Evolutionary conservation across 257 asterid species (phyloP).

Genomic region (Ilex asprella): DNA sequence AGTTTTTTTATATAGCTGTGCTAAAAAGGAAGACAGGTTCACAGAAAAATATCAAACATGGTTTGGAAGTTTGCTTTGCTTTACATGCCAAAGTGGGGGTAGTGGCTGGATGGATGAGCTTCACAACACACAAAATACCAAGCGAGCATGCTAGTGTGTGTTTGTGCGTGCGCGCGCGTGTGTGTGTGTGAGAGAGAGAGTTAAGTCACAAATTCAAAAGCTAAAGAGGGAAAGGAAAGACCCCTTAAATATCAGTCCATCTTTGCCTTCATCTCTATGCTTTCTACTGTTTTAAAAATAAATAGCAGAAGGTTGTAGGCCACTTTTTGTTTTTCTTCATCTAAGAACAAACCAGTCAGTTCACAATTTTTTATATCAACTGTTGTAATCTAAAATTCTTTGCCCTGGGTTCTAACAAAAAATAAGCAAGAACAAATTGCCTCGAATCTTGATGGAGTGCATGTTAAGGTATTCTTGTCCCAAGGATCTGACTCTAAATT

Average conservation of each 20-base stretch:
- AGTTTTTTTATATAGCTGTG: no score
- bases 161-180: no score
- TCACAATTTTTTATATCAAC: not conserved
- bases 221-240: no score
- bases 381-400: constrained; percentile 4
- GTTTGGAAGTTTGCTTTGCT: not conserved
- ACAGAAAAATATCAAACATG: constrained; percentile 15
- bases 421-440: constrained; percentile 3
- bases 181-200: no score
- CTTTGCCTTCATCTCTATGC: no score
- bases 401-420: constrained; percentile 10
- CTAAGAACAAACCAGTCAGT: constrained; percentile 9
- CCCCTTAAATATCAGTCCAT: no score
- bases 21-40: constrained; percentile 9
- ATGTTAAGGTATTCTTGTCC: constrained; percentile 18
- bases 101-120: constrained; percentile 10
- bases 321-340: constrained; percentile 1
- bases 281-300: not conserved
- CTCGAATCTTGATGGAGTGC: constrained; percentile 8
- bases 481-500: constrained; percentile 15
- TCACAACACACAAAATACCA: no score
- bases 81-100: constrained; percentile 10
- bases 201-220: no score
- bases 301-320: not conserved
- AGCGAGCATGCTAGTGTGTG: no score